Evolutionary conservation across 805 yeast genomes (phyloP).

Genomic region (Millerago galiae): DNA sequence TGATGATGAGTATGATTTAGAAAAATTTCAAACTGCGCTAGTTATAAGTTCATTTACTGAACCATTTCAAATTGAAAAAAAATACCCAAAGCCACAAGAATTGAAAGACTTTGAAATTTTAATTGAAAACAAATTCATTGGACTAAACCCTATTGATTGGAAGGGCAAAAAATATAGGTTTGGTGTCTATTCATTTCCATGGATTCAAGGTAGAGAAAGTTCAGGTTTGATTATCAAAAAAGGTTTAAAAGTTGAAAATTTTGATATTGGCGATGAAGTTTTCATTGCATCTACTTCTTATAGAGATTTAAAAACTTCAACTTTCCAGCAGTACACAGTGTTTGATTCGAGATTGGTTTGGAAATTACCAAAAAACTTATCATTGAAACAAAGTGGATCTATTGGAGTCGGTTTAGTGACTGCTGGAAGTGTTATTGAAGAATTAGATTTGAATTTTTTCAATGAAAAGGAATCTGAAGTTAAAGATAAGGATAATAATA

Average conservation of each 20-base stretch:
- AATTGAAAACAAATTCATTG: conserved; percentile 30
- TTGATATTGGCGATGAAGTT: conserved; percentile 32
- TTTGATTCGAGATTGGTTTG: conserved; percentile 40
- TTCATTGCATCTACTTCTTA: conserved; percentile 41
- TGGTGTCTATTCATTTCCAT: conserved; percentile 42
- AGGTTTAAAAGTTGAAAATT: conserved; percentile 29
- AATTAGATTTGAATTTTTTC: conserved; percentile 17
- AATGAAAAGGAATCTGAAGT: conserved; percentile 11
- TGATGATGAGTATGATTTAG: conserved; percentile 5
- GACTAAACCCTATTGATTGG: conserved; percentile 45
- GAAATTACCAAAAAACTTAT: conserved; percentile 32
- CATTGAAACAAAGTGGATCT: conserved; percentile 36
- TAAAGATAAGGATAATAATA: conserved; percentile 6
- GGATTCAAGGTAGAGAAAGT: conserved; percentile 45
- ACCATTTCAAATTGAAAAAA: conserved; percentile 16
- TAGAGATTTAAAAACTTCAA: conserved; percentile 39
- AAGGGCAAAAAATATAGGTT: conserved; percentile 39
- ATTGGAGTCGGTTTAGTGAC: conserved; percentile 44
- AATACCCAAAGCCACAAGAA: conserved; percentile 19
- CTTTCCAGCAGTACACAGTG: conserved; percentile 40
- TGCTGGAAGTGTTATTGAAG: conserved; percentile 31
- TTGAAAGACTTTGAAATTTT: conserved; percentile 25
- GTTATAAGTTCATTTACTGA: conserved; percentile 23
- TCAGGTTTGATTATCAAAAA: conserved; percentile 33
- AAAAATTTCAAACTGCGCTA: conserved; percentile 18